Conservation (phyloP, 345 rosid species). For the Salix caprea region DNA sequence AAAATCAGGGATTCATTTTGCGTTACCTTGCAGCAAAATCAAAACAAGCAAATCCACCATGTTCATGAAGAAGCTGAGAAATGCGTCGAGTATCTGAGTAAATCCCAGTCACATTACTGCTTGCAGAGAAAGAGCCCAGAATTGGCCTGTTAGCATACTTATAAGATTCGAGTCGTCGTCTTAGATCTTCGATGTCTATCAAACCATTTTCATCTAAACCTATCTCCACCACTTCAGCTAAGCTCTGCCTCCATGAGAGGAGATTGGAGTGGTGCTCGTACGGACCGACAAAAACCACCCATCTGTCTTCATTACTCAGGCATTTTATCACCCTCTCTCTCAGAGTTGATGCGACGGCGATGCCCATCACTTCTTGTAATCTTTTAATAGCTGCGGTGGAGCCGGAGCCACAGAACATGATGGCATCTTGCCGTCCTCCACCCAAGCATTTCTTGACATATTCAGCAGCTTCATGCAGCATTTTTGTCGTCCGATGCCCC, state of each 20-base stretch:
- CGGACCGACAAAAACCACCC: slow-evolving; percentile 61
- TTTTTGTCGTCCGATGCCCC: slow-evolving; percentile 49
- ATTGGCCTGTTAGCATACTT: slow-evolving; percentile 37
- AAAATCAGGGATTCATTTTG: background rate
- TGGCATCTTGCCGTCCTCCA: slow-evolving; percentile 30
- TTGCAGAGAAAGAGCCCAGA: slow-evolving; percentile 58
- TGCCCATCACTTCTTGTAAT: slow-evolving; percentile 57
- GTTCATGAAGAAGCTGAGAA: slow-evolving; percentile 42
- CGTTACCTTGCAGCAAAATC: slow-evolving; percentile 58
- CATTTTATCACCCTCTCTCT: slow-evolving; percentile 32
- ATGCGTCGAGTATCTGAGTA: slow-evolving; percentile 40
- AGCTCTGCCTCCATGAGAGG: slow-evolving; percentile 61
- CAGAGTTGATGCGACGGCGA: slow-evolving; percentile 42
- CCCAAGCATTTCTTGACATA: slow-evolving; percentile 56
- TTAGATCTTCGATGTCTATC: slow-evolving; percentile 32
- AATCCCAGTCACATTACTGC: slow-evolving; percentile 57
- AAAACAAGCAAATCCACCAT: slow-evolving; percentile 53
- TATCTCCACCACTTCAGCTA: slow-evolving; percentile 55
- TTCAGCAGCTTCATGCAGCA: slow-evolving; percentile 36
- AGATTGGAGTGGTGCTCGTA: slow-evolving; percentile 67
- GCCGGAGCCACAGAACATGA: slow-evolving; percentile 57
- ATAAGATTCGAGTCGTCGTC: slow-evolving; percentile 23
- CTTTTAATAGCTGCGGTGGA: slow-evolving; percentile 51
- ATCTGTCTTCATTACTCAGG: slow-evolving; percentile 38
- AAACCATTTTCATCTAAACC: slow-evolving; percentile 34